Evolutionary conservation across 2,329 filamentous ascomycete species (phyloP).

Genomic region (Sclerotinia trifoliorum): DNA sequence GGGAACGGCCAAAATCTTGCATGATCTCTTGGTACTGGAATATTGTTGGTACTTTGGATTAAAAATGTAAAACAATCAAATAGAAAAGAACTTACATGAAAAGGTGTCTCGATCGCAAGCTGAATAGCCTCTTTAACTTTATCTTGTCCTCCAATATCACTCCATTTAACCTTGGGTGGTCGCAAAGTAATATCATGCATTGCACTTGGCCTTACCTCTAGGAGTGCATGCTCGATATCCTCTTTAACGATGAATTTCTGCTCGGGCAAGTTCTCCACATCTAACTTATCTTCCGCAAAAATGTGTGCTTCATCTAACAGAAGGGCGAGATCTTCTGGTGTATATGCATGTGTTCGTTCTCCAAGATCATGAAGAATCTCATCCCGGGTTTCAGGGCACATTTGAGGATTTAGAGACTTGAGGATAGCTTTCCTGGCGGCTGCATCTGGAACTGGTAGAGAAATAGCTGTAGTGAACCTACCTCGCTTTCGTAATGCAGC

Average conservation of each 20-base stretch:
- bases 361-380: conserved; percentile 60
- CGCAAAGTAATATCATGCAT: conserved; percentile 89
- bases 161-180: conserved; percentile 81
- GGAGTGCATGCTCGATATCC: conserved; percentile 65
- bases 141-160: conserved; percentile 82
- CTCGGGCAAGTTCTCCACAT: not conserved
- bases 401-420: conserved; percentile 47
- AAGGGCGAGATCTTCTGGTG: conserved; percentile 70
- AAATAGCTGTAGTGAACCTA: conserved; percentile 66
- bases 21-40: conserved; percentile 50
- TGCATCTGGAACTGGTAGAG: conserved; percentile 74
- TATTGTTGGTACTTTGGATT: conserved; percentile 24
- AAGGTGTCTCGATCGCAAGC: conserved; percentile 42
- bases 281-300: conserved; percentile 37
- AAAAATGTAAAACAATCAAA: not conserved
- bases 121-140: conserved; percentile 64
- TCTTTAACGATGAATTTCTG: conserved; percentile 39
- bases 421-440: conserved; percentile 72
- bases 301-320: conserved; percentile 57
- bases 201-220: conserved; percentile 72
- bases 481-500: conserved; percentile 61
- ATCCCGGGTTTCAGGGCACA: conserved; percentile 50
- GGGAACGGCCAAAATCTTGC: conserved; percentile 51
- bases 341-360: conserved; percentile 82
- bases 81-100: conserved; percentile 30